phyloP scores from a whole-genome alignment of 139 green algal species.

The Tetraselmis striata region DNA sequence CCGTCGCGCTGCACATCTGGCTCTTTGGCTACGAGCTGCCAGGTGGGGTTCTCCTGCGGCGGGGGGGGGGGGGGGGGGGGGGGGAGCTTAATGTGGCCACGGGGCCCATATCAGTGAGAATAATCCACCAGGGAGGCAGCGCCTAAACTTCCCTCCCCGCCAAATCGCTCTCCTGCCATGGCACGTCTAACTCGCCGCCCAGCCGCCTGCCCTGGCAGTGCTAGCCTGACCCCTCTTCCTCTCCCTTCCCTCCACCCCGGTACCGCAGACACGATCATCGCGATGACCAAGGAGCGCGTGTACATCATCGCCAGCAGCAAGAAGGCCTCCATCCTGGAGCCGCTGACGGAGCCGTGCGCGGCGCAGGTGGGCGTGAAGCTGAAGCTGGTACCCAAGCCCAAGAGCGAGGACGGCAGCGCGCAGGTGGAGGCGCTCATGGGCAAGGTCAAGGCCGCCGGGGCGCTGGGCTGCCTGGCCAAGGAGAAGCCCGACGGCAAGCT shows the following conservation, averaged over 20 bases:
- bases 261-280: conserved; percentile 78
- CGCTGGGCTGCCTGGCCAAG: conserved; percentile 64
- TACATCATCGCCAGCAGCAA: conserved; percentile 80
- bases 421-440: conserved; percentile 26
- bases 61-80: too few relatives aligned
- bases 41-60: too few relatives aligned
- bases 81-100: too few relatives aligned
- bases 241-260: neutral
- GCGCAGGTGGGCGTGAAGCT: conserved; percentile 38
- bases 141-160: conserved; percentile 2
- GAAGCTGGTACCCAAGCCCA: conserved; percentile 59
- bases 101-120: too few relatives aligned
- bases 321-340: conserved; percentile 68
- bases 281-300: conserved; percentile 64
- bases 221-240: neutral
- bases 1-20: conserved; percentile 82
- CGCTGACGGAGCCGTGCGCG: conserved; percentile 31
- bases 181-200: neutral
- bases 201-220: neutral
- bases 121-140: too few relatives aligned
- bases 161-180: neutral
- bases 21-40: conserved; percentile 91
- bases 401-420: conserved; percentile 63
- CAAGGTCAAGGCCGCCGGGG: conserved; percentile 29
- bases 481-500: conserved; percentile 65